Conservation (phyloP, 345 rosid species). For the Bruguiera gymnorhiza region DNA sequence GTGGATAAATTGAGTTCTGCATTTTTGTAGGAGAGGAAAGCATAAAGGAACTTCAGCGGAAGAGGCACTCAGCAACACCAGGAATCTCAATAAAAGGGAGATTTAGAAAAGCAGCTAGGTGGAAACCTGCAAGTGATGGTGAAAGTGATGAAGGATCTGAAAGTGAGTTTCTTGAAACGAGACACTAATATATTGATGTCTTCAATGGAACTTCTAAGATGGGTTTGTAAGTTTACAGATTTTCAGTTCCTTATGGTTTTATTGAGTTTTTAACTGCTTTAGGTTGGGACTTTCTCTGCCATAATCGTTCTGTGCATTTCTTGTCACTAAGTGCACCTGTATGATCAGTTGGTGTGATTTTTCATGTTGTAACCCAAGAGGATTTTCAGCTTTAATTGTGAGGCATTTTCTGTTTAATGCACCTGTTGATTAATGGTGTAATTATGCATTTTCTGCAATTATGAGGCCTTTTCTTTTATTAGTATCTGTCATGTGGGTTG, state of each 20-base stretch:
- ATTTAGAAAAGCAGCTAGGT: constrained; percentile 85
- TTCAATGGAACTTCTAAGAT: background rate
- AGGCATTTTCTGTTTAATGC: background rate
- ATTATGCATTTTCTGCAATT: too few relatives aligned
- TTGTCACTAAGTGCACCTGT: too few relatives aligned
- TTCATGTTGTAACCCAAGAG: too few relatives aligned
- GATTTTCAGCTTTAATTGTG: background rate
- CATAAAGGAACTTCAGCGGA: constrained; percentile 79
- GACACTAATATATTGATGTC: background rate
- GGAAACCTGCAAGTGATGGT: constrained; percentile 80
- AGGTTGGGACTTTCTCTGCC: too few relatives aligned
- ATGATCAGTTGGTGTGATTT: too few relatives aligned
- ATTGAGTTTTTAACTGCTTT: too few relatives aligned
- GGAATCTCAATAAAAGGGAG: constrained; percentile 90
- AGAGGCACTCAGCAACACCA: constrained; percentile 87
- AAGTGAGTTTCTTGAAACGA: constrained; percentile 46
- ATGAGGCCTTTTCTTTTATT: too few relatives aligned
- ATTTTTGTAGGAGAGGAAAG: constrained; percentile 67
- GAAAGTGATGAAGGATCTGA: constrained; percentile 86
- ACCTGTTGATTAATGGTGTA: too few relatives aligned
- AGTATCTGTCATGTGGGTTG: too few relatives aligned
- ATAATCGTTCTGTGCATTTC: too few relatives aligned
- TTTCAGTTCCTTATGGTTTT: too few relatives aligned
- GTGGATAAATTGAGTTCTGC: constrained; percentile 9
- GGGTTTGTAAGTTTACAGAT: too few relatives aligned